These are phyloP conservation scores for Gymnopilus dilepis DNA, from an alignment of 768 basidiomycete species.

Conservation along the genomic window DNA sequence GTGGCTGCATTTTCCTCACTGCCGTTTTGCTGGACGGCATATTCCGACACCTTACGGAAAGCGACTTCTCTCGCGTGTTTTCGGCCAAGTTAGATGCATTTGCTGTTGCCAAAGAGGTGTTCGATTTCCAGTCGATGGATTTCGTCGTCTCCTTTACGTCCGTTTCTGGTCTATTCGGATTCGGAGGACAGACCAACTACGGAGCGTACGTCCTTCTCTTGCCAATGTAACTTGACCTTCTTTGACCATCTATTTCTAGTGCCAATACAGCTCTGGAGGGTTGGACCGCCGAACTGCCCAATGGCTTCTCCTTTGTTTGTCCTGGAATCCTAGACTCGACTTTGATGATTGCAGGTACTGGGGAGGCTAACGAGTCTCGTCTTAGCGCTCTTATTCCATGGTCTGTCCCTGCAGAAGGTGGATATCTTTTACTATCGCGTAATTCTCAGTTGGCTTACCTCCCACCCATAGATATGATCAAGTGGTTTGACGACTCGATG, in stretches of 20 bases:
- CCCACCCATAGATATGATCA: constrained; percentile 29
- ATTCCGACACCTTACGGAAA: constrained; percentile 35
- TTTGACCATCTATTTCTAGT: constrained; percentile 22
- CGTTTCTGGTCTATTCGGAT: constrained; percentile 37
- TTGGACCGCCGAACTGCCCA: constrained; percentile 26
- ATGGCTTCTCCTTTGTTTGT: constrained; percentile 38
- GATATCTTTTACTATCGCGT: background rate
- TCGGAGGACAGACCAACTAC: constrained; percentile 45
- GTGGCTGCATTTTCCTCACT: constrained; percentile 39
- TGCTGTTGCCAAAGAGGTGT: constrained; percentile 27
- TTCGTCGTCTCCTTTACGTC: constrained; percentile 42
- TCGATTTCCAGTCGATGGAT: constrained; percentile 35
- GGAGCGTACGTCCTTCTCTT: constrained; percentile 28
- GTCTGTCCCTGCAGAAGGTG: constrained; percentile 24
- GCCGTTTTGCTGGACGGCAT: constrained; percentile 36
- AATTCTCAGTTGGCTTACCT: background rate
- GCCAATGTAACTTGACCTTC: background rate
- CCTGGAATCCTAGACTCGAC: constrained; percentile 36
- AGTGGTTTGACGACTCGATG: constrained; percentile 39
- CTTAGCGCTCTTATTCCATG: constrained; percentile 19
- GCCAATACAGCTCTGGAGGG: constrained; percentile 39
- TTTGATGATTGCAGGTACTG: constrained; percentile 22
- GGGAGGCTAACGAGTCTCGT: constrained; percentile 11
- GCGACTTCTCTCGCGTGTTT: constrained; percentile 34
- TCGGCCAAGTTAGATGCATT: constrained; percentile 35